These are phyloP conservation scores for Quercus lobata DNA, from an alignment of 331 rosid species.

Conservation along the genomic window DNA sequence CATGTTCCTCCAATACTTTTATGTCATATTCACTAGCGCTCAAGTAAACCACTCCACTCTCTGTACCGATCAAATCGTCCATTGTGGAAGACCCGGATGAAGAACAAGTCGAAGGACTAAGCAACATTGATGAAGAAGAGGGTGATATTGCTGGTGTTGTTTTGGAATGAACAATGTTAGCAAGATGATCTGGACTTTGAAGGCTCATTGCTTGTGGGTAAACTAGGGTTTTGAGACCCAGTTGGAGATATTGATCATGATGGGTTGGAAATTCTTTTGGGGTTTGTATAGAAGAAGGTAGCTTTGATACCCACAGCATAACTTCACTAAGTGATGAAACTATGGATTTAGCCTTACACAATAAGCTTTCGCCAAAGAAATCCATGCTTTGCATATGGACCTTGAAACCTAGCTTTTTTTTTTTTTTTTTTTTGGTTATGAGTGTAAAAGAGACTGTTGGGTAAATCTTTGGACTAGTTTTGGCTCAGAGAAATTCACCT, in stretches of 20 bases:
- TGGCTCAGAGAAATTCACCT: not conserved
- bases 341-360: slow-evolving; percentile 15
- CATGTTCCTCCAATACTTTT: not conserved
- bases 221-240: slow-evolving; percentile 53
- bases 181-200: not conserved
- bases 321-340: slow-evolving; percentile 17
- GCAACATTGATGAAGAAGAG: not conserved
- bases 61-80: slow-evolving; percentile 70
- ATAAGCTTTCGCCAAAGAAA: slow-evolving; percentile 3
- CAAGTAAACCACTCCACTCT: slow-evolving; percentile 51
- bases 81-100: not conserved
- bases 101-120: not conserved
- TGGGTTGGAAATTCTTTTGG: not conserved
- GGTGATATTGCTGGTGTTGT: not conserved
- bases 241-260: slow-evolving; percentile 3
- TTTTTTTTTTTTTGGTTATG: not conserved
- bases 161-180: slow-evolving; percentile 20
- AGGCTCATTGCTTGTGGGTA: not conserved
- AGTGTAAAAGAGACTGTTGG: not conserved
- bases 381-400: slow-evolving; percentile 6
- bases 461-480: too few species aligned
- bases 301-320: slow-evolving; percentile 16
- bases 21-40: not conserved
- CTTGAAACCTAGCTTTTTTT: not conserved
- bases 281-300: slow-evolving; percentile 3